Conservation (phyloP, 1,139 yeast genomes). For the Yamadazyma blattariae region DNA sequence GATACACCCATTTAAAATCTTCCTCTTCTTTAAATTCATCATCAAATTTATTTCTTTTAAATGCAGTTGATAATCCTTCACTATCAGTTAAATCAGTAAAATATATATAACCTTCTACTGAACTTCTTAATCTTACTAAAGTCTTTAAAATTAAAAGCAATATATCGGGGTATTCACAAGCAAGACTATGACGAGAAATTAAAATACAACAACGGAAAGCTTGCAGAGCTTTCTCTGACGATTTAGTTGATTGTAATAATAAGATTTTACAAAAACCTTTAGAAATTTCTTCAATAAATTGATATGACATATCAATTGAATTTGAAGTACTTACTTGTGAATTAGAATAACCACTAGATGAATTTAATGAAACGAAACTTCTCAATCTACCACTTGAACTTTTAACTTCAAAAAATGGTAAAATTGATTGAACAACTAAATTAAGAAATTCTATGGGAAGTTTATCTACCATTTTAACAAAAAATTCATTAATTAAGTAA, state of each 20-base stretch:
- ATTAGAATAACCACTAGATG: constrained; percentile 14
- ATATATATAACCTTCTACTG: constrained; percentile 44
- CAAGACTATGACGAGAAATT: constrained; percentile 28
- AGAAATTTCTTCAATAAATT: constrained; percentile 23
- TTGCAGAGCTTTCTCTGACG: constrained; percentile 27
- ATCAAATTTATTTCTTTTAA: constrained; percentile 45
- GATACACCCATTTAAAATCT: constrained; percentile 52
- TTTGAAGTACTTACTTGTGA: neutral
- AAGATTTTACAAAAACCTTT: constrained; percentile 34
- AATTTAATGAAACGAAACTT: constrained; percentile 22
- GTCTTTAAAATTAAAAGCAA: constrained; percentile 52
- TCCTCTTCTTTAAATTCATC: constrained; percentile 15
- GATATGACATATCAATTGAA: constrained; percentile 1
- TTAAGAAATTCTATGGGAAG: constrained; percentile 23
- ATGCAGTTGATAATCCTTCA: constrained; percentile 62
- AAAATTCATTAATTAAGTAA: constrained; percentile 28
- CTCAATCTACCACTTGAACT: constrained; percentile 13
- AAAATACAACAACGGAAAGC: constrained; percentile 25
- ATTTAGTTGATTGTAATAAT: constrained; percentile 20
- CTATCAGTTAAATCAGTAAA: constrained; percentile 59
- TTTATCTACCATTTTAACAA: constrained; percentile 24
- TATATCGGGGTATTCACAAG: constrained; percentile 25
- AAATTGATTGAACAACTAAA: constrained; percentile 18
- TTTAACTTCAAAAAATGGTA: constrained; percentile 13
- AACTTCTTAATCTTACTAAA: constrained; percentile 53